Evolutionary conservation across 768 basidiomycete species (phyloP).

Genomic region (Suillus lakei): DNA sequence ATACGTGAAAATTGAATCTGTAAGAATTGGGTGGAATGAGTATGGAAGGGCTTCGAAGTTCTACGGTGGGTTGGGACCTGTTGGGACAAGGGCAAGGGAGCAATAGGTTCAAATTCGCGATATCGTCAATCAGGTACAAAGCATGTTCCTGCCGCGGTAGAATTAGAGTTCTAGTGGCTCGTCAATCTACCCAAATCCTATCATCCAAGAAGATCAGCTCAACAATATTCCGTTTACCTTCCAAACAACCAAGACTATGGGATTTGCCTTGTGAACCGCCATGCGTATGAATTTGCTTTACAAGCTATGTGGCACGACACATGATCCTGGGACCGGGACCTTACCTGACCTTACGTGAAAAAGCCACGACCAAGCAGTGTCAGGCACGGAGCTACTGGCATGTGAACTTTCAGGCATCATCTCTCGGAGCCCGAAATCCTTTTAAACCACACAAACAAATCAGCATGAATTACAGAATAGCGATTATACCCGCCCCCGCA

Average conservation of each 20-base stretch:
- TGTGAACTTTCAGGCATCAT: conserved; percentile 11
- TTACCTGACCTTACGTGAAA: conserved; percentile 1
- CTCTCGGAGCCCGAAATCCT: conserved; percentile 3
- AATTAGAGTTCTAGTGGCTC: background rate
- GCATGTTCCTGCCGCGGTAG: background rate
- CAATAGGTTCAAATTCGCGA: background rate
- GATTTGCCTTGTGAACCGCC: background rate
- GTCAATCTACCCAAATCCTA: background rate
- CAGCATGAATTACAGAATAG: background rate
- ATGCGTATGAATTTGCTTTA: background rate
- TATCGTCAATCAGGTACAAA: background rate
- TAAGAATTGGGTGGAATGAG: background rate
- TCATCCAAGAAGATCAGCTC: background rate
- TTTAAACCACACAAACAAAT: background rate
- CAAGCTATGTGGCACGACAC: background rate
- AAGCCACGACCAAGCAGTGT: conserved; percentile 2
- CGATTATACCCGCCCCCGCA: background rate
- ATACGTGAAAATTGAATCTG: background rate
- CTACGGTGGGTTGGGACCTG: background rate
- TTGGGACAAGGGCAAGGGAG: background rate
- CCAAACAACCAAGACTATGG: background rate
- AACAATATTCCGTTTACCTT: background rate
- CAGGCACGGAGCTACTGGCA: conserved; percentile 13
- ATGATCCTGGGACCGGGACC: background rate
- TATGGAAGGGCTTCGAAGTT: background rate